Conservation (phyloP, 306 rosid species). For the Purshia tridentata region DNA sequence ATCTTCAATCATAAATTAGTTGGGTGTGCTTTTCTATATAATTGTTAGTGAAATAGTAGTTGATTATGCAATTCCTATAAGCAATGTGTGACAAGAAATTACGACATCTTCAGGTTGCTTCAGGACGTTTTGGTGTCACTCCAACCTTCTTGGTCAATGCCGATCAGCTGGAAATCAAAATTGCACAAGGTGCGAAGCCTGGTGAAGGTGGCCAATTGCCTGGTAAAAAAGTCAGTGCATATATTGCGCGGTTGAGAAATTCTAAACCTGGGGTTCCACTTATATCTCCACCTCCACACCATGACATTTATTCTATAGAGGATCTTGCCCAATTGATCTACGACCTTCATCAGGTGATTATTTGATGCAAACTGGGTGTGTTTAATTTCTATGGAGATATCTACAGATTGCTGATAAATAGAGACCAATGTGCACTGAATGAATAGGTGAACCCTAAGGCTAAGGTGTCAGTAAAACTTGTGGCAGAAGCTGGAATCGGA, state of each 20-base stretch:
- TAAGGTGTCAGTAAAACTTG: constrained; percentile 95
- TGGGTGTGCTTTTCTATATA: constrained; percentile 6
- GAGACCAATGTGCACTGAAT: constrained; percentile 29
- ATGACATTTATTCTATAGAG: constrained; percentile 96
- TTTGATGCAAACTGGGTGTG: constrained; percentile 22
- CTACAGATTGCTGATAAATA: constrained; percentile 20
- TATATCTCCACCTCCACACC: constrained; percentile 99
- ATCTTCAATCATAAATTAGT: constrained; percentile 13
- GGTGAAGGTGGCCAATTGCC: constrained; percentile 99
- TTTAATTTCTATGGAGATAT: constrained; percentile 17
- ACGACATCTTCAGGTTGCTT: constrained; percentile 76
- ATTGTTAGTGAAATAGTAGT: neutral
- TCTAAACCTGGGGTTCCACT: constrained; percentile 99
- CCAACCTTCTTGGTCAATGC: constrained; percentile 99
- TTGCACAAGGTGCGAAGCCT: constrained; percentile 99
- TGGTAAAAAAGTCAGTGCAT: constrained; percentile 98
- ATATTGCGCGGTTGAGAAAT: constrained; percentile 95
- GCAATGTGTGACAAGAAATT: constrained; percentile 11
- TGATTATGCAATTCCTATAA: constrained; percentile 11
- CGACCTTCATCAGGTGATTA: constrained; percentile 96
- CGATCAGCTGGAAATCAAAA: constrained; percentile 92
- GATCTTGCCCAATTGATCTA: constrained; percentile 97
- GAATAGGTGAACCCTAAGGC: constrained; percentile 93
- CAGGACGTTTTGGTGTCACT: constrained; percentile 99
- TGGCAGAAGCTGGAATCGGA: constrained; percentile 99